Evolutionary conservation across 2,329 filamentous ascomycete genomes (phyloP).

Genomic region (Trichothecium sympodiale): DNA sequence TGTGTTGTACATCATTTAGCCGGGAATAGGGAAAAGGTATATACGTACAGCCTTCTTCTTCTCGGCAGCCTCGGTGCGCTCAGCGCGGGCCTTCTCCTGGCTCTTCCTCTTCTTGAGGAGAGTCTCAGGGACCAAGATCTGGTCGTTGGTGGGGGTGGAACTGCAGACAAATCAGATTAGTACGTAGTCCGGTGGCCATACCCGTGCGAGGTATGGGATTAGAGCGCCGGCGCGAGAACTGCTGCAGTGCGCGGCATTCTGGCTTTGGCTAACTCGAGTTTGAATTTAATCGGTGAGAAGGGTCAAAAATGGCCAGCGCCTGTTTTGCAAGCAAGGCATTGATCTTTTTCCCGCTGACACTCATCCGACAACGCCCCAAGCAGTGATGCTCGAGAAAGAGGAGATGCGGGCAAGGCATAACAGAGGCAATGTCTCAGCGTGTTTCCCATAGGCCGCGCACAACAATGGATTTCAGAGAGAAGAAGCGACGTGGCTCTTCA

Average conservation of each 20-base stretch:
- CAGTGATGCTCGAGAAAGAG: constrained; percentile 26
- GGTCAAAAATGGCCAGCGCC: not conserved
- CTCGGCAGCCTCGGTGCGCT: constrained; percentile 66
- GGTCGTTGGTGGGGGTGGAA: constrained; percentile 85
- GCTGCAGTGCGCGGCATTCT: constrained; percentile 90
- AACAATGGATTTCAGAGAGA: constrained; percentile 72
- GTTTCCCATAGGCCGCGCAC: constrained; percentile 11
- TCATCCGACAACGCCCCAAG: constrained; percentile 72
- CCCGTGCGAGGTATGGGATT: constrained; percentile 42
- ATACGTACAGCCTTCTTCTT: constrained; percentile 84
- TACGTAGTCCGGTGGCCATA: constrained; percentile 56
- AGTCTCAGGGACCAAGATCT: constrained; percentile 97
- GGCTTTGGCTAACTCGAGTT: constrained; percentile 73
- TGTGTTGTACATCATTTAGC: constrained; percentile 80
- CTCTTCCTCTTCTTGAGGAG: constrained; percentile 99
- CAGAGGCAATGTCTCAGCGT: constrained; percentile 2
- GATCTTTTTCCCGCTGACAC: constrained; percentile 14
- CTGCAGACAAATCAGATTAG: constrained; percentile 63
- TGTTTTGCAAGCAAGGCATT: constrained; percentile 1
- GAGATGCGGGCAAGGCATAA: constrained; percentile 15
- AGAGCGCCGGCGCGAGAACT: constrained; percentile 83
- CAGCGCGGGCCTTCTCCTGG: constrained; percentile 97
- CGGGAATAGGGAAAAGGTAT: constrained; percentile 15
- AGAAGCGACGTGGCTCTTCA: constrained; percentile 47
- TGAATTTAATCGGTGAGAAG: constrained; percentile 70